These are phyloP conservation scores for Lachancea nothofagi DNA, from an alignment of 805 yeast species.

Conservation along the genomic window DNA sequence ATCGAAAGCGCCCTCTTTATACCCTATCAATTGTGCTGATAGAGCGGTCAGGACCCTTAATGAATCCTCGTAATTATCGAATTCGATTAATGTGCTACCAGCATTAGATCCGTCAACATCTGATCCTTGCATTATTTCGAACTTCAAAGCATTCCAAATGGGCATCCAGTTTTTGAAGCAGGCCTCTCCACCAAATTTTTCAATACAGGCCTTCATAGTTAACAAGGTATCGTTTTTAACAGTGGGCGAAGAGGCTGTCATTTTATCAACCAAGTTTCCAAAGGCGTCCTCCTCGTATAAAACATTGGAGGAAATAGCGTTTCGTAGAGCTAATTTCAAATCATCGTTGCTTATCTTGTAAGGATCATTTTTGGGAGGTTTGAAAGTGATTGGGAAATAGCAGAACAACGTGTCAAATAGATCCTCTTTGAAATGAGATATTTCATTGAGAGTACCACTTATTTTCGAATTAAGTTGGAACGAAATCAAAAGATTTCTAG, in stretches of 20 bases:
- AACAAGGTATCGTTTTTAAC: constrained; percentile 70
- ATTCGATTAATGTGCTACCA: constrained; percentile 32
- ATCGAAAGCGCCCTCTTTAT: constrained; percentile 32
- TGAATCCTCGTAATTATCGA: constrained; percentile 39
- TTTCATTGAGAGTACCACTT: constrained; percentile 34
- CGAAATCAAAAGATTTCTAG: constrained; percentile 71
- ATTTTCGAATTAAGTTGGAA: constrained; percentile 52
- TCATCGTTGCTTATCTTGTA: constrained; percentile 74
- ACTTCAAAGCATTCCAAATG: constrained; percentile 84
- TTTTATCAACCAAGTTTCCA: constrained; percentile 72
- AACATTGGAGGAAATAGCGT: constrained; percentile 56
- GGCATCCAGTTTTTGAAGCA: constrained; percentile 60
- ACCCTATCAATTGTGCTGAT: constrained; percentile 32
- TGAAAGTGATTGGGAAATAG: constrained; percentile 93
- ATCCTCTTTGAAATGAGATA: constrained; percentile 48
- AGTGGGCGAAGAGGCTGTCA: constrained; percentile 65
- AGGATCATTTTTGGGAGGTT: constrained; percentile 81
- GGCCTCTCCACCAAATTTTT: constrained; percentile 43
- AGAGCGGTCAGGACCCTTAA: constrained; percentile 43
- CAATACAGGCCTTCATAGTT: constrained; percentile 54
- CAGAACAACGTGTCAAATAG: constrained; percentile 87
- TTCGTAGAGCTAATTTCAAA: constrained; percentile 56
- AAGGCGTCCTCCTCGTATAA: constrained; percentile 67
- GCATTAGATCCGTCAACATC: constrained; percentile 20
- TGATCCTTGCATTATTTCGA: constrained; percentile 82